phyloP scores from a whole-genome alignment of 805 yeast species.

The Cephaloascus albidus region DNA sequence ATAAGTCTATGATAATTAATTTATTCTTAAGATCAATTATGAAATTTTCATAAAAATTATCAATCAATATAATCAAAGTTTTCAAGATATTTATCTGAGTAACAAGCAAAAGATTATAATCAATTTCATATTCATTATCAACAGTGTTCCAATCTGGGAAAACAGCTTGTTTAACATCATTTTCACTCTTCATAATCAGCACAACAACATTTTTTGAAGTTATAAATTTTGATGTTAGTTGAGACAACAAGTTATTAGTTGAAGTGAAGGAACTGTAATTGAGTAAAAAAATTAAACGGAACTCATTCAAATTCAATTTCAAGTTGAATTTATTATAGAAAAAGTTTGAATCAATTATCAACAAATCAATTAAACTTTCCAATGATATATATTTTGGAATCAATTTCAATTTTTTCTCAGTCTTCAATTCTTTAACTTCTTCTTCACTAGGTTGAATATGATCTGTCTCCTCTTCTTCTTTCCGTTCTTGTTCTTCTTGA shows the following conservation, averaged over 20 bases:
- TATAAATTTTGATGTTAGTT: slow-evolving; percentile 28
- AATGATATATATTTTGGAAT: slow-evolving; percentile 47
- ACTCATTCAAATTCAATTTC: slow-evolving; percentile 27
- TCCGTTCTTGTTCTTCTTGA: slow-evolving; percentile 51
- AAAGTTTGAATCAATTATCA: slow-evolving; percentile 62
- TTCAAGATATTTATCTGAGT: slow-evolving; percentile 79
- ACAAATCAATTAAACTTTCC: slow-evolving; percentile 69
- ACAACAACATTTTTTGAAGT: slow-evolving; percentile 35
- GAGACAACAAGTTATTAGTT: slow-evolving; percentile 27
- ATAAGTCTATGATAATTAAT: slow-evolving; percentile 48
- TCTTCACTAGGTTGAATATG: slow-evolving; percentile 9
- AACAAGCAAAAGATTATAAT: slow-evolving; percentile 60
- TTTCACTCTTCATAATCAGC: slow-evolving; percentile 17
- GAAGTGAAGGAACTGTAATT: slow-evolving; percentile 29
- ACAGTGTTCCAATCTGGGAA: slow-evolving; percentile 56
- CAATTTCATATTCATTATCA: slow-evolving; percentile 38
- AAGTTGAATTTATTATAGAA: slow-evolving; percentile 25
- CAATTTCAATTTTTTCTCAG: slow-evolving; percentile 5
- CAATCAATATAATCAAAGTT: slow-evolving; percentile 60
- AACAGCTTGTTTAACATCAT: slow-evolving; percentile 4
- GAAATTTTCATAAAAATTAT: slow-evolving; percentile 69
- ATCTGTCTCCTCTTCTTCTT: slow-evolving; percentile 7
- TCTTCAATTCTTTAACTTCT: background rate
- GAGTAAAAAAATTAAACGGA: slow-evolving; percentile 28
- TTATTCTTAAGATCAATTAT: slow-evolving; percentile 57